phyloP scores from a whole-genome alignment of 257 asterid genomes.

The Solanum appendiculatum region DNA sequence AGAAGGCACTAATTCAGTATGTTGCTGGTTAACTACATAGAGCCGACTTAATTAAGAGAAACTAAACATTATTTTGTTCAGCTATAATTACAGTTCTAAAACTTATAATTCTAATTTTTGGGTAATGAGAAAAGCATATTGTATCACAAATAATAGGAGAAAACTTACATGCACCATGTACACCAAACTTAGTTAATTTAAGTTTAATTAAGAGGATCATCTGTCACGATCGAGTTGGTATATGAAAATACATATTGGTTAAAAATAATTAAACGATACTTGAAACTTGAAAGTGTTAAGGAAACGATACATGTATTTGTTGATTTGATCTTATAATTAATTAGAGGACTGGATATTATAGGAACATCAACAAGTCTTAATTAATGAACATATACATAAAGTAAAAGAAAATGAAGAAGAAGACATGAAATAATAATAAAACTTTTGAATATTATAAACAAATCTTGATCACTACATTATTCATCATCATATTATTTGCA shows the following conservation, averaged over 20 bases:
- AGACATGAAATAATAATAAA: neutral
- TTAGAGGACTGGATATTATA: neutral
- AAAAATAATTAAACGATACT: neutral
- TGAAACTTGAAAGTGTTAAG: neutral
- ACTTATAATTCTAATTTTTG: neutral
- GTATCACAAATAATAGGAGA: neutral
- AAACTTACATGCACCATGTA: neutral
- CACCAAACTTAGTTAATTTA: neutral
- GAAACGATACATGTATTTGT: neutral
- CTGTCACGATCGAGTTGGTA: neutral
- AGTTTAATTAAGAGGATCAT: neutral
- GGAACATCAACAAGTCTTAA: neutral
- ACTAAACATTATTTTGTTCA: neutral
- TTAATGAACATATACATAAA: neutral
- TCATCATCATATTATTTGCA: constrained; percentile 5
- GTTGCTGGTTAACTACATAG: neutral
- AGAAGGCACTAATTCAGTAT: neutral
- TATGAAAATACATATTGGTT: neutral
- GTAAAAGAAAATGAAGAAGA: neutral
- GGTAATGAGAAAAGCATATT: neutral
- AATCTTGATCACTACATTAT: constrained; percentile 19
- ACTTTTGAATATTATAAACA: neutral
- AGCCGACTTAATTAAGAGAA: neutral
- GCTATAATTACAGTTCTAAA: too few species aligned
- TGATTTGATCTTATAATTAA: neutral